Evolutionary conservation across 2,329 filamentous ascomycete species (phyloP).

Genomic region (Pseudogymnoascus sp.): DNA sequence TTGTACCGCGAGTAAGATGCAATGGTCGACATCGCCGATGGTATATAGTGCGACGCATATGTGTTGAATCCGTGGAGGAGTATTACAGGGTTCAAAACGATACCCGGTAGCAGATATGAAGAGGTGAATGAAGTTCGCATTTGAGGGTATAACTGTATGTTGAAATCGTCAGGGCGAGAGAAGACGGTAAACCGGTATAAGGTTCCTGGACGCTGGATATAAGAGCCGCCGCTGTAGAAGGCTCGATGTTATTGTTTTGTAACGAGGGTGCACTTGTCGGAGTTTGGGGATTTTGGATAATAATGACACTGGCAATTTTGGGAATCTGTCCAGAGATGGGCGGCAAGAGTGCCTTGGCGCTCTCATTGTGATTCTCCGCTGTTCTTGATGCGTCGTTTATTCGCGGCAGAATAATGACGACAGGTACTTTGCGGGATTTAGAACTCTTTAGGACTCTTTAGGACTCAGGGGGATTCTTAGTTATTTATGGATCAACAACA

Average conservation of each 20-base stretch:
- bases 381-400: not conserved
- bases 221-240: not conserved
- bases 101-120: conserved; percentile 29
- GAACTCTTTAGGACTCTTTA: conserved; percentile 2
- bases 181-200: not conserved
- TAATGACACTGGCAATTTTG: not conserved
- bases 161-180: not conserved
- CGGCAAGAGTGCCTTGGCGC: not conserved
- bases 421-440: not conserved
- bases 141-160: not conserved
- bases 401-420: not conserved
- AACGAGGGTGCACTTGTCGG: not conserved
- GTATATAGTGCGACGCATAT: conserved; percentile 29
- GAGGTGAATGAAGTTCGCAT: conserved; percentile 23
- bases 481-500: not conserved
- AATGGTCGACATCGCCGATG: conserved; percentile 23
- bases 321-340: not conserved
- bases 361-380: not conserved
- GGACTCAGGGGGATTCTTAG: not conserved
- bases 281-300: not conserved
- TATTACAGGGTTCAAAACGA: conserved; percentile 34
- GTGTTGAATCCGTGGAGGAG: conserved; percentile 34
- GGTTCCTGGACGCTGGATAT: not conserved
- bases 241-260: not conserved
- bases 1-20: conserved; percentile 24